phyloP scores from a whole-genome alignment of 2,329 filamentous ascomycete species.

The Microcyclospora pomicola region DNA sequence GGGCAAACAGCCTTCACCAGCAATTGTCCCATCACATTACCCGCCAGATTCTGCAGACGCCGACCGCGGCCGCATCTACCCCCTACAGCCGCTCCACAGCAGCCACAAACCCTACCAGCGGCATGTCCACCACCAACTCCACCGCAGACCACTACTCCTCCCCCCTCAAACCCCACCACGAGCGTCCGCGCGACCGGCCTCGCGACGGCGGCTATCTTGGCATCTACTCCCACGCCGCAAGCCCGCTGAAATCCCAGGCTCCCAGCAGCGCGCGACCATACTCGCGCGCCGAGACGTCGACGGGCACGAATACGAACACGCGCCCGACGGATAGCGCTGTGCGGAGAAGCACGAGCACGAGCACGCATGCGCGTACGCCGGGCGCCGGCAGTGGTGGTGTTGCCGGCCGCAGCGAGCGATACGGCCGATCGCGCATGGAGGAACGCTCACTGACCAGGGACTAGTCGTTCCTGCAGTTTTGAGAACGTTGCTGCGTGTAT shows the following conservation, averaged over 20 bases:
- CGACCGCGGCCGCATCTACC: constrained; percentile 5
- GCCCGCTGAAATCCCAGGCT: constrained; percentile 48
- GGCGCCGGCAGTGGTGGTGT: too few relatives aligned
- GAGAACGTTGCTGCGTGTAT: too few relatives aligned
- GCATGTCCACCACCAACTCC: constrained; percentile 27
- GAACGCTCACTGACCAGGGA: too few relatives aligned
- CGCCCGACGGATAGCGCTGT: too few relatives aligned
- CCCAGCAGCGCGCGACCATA: too few relatives aligned
- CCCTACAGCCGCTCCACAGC: constrained; percentile 16
- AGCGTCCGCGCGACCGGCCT: constrained; percentile 34
- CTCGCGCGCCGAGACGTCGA: too few relatives aligned
- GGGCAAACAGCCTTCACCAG: constrained; percentile 8
- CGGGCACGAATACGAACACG: too few relatives aligned
- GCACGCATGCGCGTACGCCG: too few relatives aligned
- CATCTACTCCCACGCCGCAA: constrained; percentile 64
- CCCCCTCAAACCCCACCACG: constrained; percentile 31
- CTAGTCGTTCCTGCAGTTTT: too few relatives aligned
- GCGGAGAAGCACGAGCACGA: too few relatives aligned
- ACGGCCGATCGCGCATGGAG: too few relatives aligned
- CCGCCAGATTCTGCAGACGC: constrained; percentile 2
- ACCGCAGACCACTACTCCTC: constrained; percentile 28
- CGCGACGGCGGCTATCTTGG: constrained; percentile 67
- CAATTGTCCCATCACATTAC: not conserved
- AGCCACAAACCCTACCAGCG: constrained; percentile 23
- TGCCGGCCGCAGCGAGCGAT: too few relatives aligned